These are phyloP conservation scores for Hypoxylon lienhwacheense DNA, from an alignment of 495 filamentous ascomycete genomes.

Conservation along the genomic window DNA sequence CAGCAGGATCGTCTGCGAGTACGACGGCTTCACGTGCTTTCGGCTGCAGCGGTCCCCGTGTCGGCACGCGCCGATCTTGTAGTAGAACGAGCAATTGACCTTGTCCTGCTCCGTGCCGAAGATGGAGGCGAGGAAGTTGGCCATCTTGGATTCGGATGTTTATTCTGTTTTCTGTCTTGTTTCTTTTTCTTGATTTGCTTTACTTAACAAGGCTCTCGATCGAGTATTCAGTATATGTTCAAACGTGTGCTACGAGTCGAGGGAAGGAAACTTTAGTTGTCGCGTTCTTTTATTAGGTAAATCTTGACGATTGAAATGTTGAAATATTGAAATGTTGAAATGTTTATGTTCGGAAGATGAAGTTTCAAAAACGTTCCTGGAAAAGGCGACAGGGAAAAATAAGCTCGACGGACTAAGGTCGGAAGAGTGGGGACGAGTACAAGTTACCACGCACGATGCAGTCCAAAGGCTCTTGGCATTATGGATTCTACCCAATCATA, in stretches of 20 bases:
- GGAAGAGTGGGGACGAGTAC: slow-evolving; percentile 7
- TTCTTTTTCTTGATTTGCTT: not conserved
- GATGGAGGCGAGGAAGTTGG: slow-evolving; percentile 98
- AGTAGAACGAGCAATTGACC: slow-evolving; percentile 60
- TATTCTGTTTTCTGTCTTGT: not conserved
- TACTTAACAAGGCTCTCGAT: not conserved
- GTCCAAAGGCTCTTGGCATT: slow-evolving; percentile 10
- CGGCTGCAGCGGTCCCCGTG: slow-evolving; percentile 97
- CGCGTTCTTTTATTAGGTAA: not conserved
- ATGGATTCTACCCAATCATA: slow-evolving; percentile 20
- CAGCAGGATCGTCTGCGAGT: slow-evolving; percentile 95
- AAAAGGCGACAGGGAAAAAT: slow-evolving; percentile 4
- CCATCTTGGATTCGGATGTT: slow-evolving; percentile 50
- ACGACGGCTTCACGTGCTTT: slow-evolving; percentile 98
- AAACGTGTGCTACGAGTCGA: not conserved
- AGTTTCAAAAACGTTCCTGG: slow-evolving; percentile 1
- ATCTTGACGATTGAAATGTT: slow-evolving; percentile 1
- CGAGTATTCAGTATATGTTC: not conserved
- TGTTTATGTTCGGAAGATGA: slow-evolving; percentile 8
- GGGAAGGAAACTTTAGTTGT: not conserved
- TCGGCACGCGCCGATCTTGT: slow-evolving; percentile 97
- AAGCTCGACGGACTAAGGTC: slow-evolving; percentile 22
- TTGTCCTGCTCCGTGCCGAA: slow-evolving; percentile 99
- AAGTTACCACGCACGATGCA: not conserved
- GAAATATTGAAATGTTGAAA: not conserved